Base-by-base conservation (phyloP, 495 filamentous ascomycete genomes). In the Tuber melanosporum region DNA sequence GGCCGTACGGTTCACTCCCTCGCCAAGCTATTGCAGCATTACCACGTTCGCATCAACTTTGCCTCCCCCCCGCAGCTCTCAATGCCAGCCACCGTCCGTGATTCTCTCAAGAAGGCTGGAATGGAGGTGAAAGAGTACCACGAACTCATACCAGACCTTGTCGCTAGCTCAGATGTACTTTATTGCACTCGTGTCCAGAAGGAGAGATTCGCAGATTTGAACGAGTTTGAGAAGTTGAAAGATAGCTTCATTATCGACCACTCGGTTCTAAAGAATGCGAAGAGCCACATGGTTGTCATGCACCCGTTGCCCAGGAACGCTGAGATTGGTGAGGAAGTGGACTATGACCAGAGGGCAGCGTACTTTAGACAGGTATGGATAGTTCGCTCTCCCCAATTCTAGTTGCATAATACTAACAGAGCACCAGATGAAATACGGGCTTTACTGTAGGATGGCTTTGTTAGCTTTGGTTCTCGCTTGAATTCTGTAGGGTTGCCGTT, bases 181-280 rank as follows among this genome's bases (percentile, higher is more conserved):
- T 99, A 99, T 86, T 97, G 93, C 85, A 98, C 95, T 3, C 91
- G 95, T 57, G 91, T 99, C 80, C 95, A 98, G 85, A 96, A 95
- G 87, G 95, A 99, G 87, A 89, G 95, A 22, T 99, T 99, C 87
- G 85, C 89, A 22, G 91, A 92, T 83, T 85, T 91, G 20, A 88
- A 86, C 39, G 89, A 93, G 80, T 99, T 93, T 83, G 94, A 98
- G 86, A 86, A 86, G 76, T 89, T 98, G 73, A 96, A 95, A 89
- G 89, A 94, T 83, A 89, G 89, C 78, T 93, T 97, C 85, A 86
- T 97, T 79, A 88, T 99, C 71, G 92, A 97, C 85, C 96, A 97
- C 83, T 88, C 88, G 83, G 91, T 95, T n/a, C 88, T 99, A 81
- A 95, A 93, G 86, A 87, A 93, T 83, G 93, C 96, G 66, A 98